A percentile compares a stretch with the other conserved stretches of the same genome.
These are phyloP conservation scores for Royoungia palumana DNA, from an alignment of 768 basidiomycete genomes.

Conservation along the genomic window DNA sequence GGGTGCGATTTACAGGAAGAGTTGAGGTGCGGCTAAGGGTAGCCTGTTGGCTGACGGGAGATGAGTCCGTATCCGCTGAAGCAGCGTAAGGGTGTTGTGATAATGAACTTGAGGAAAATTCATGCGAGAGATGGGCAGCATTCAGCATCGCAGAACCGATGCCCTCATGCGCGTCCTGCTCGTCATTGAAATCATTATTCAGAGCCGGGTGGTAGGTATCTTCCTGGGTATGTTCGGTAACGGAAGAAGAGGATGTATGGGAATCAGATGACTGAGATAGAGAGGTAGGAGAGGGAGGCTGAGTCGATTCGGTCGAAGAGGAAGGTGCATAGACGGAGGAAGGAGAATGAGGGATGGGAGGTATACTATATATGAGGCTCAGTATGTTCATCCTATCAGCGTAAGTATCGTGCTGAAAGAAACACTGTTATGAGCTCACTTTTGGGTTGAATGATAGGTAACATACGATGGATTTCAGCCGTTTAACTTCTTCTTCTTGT, in stretches of 20 bases:
- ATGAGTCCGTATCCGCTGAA: constrained; percentile 37
- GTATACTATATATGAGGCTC: constrained; percentile 85
- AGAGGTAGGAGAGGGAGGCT: constrained; percentile 36
- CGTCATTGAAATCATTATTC: constrained; percentile 26
- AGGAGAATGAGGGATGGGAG: constrained; percentile 65
- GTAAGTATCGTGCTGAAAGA: constrained; percentile 83
- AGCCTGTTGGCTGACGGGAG: constrained; percentile 20
- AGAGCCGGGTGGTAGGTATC: constrained; percentile 25
- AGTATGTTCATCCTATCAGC: constrained; percentile 93
- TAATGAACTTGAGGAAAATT: constrained; percentile 23
- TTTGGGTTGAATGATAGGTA: constrained; percentile 8
- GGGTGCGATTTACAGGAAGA: constrained; percentile 30
- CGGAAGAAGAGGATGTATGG: constrained; percentile 46
- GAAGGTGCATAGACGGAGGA: constrained; percentile 46
- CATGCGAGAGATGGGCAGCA: constrained; percentile 28
- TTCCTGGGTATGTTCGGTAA: constrained; percentile 38
- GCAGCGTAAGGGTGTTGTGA: constrained; percentile 51
- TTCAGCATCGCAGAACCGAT: constrained; percentile 46
- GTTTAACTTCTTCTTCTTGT: constrained; percentile 84
- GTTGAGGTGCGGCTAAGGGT: constrained; percentile 36
- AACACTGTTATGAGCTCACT: constrained; percentile 14
- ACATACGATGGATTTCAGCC: constrained; percentile 86
- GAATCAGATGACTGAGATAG: constrained; percentile 44
- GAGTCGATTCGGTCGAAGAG: constrained; percentile 36
- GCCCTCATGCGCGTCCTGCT: constrained; percentile 39